A percentile compares a stretch with the other conserved stretches of the same genome.
Evolutionary conservation across 1,284 basidiomycete species (phyloP).

Genomic region (Gastroboletus turbinatus): DNA sequence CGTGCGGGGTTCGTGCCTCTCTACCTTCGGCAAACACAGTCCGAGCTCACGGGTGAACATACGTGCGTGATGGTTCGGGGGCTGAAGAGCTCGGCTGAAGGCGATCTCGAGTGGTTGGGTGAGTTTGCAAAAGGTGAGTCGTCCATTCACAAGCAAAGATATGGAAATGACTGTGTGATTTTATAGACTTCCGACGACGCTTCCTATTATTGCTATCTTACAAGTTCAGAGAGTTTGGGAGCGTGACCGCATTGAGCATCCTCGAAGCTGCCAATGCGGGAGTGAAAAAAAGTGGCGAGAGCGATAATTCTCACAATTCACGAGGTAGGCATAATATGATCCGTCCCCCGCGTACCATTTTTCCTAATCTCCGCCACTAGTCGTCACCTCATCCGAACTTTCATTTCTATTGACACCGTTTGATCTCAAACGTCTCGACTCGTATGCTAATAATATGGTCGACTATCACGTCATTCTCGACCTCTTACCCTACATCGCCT

Average conservation of each 20-base stretch:
- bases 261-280: constrained; percentile 82
- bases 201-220: constrained; percentile 91
- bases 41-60: constrained; percentile 96
- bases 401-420: constrained; percentile 82
- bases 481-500: constrained; percentile 78
- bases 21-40: constrained; percentile 91
- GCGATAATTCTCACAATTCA: constrained; percentile 32
- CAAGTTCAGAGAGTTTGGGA: constrained; percentile 92
- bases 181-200: constrained; percentile 84
- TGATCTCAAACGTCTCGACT: constrained; percentile 93
- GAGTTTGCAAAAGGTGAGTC: constrained; percentile 85
- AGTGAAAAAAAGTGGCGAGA: constrained; percentile 49
- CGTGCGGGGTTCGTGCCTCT: constrained; percentile 88
- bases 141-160: neutral
- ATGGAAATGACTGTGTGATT: neutral
- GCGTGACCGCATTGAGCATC: constrained; percentile 84
- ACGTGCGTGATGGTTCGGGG: constrained; percentile 91
- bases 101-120: constrained; percentile 77
- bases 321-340: constrained; percentile 42
- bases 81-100: constrained; percentile 66
- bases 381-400: constrained; percentile 67
- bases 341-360: neutral
- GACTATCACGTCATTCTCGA: constrained; percentile 97
- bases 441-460: constrained; percentile 94
- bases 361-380: constrained; percentile 34